Conservation (phyloP, 176 grass and related monocot genomes). For the Bonia amplexicaulis region DNA sequence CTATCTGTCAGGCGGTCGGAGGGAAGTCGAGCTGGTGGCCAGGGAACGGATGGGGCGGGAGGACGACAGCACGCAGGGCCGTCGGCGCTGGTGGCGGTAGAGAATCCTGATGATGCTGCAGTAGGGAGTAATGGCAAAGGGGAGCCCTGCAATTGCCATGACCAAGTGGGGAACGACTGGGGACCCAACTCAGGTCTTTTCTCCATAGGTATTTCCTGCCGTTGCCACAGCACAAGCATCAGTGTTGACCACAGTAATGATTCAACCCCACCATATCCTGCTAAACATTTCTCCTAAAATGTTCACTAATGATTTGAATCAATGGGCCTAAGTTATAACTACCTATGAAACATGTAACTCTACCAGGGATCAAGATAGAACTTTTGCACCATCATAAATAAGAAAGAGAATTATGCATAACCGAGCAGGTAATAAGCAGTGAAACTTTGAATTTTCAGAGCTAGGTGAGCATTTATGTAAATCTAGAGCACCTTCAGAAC, state of each 20-base stretch:
- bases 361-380: neutral
- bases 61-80: neutral
- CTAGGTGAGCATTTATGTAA: conserved; percentile 23
- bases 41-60: neutral
- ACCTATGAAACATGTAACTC: neutral
- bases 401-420: neutral
- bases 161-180: conserved; percentile 27
- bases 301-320: neutral
- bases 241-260: neutral
- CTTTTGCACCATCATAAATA: neutral
- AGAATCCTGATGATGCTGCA: conserved; percentile 99
- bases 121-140: conserved; percentile 41
- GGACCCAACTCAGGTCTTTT: conserved; percentile 30
- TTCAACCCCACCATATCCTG: neutral
- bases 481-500: neutral
- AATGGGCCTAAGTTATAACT: neutral
- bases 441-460: neutral
- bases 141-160: conserved; percentile 58
- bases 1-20: neutral
- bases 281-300: neutral
- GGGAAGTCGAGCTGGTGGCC: conserved; percentile 15
- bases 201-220: conserved; percentile 54
- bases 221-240: neutral
- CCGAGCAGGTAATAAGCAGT: neutral
- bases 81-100: conserved; percentile 10